These are phyloP conservation scores for Neofusicoccum kwambonambiense DNA, from an alignment of 2,329 filamentous ascomycete genomes.

Conservation along the genomic window DNA sequence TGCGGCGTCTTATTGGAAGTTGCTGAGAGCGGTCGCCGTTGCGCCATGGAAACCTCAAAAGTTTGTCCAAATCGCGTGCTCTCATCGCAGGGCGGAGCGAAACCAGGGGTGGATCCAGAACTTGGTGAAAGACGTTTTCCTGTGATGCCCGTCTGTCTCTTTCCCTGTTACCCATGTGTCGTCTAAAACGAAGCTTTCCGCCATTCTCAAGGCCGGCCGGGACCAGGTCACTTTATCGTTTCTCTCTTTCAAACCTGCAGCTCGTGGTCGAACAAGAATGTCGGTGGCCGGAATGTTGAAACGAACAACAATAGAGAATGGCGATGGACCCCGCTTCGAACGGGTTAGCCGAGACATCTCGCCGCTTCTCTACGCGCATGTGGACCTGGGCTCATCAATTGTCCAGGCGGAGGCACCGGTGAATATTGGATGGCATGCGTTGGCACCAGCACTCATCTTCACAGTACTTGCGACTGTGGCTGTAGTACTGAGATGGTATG, in stretches of 20 bases:
- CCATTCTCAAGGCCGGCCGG: background rate
- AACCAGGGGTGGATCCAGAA: background rate
- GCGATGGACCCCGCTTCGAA: too few relatives aligned
- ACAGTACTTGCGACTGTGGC: conserved; percentile 27
- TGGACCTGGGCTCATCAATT: background rate
- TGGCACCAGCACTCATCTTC: conserved; percentile 28
- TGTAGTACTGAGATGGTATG: conserved; percentile 31
- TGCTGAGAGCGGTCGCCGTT: background rate
- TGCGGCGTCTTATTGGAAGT: background rate
- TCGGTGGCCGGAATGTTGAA: background rate
- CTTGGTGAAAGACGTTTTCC: background rate
- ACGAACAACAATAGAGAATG: background rate
- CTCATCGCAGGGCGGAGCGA: background rate
- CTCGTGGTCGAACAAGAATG: background rate
- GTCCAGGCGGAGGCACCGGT: background rate
- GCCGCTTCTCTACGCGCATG: conserved; percentile 9
- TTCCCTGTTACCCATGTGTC: background rate
- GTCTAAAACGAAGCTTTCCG: background rate
- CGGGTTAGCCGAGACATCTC: background rate
- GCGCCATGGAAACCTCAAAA: background rate
- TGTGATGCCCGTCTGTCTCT: background rate
- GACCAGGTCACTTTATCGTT: background rate
- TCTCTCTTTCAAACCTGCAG: background rate
- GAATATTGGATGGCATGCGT: conserved; percentile 21
- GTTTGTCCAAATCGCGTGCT: background rate